Evolutionary conservation across 352 stramenopile genomes (phyloP).

Genomic region (Phytophthora ohioensis): DNA sequence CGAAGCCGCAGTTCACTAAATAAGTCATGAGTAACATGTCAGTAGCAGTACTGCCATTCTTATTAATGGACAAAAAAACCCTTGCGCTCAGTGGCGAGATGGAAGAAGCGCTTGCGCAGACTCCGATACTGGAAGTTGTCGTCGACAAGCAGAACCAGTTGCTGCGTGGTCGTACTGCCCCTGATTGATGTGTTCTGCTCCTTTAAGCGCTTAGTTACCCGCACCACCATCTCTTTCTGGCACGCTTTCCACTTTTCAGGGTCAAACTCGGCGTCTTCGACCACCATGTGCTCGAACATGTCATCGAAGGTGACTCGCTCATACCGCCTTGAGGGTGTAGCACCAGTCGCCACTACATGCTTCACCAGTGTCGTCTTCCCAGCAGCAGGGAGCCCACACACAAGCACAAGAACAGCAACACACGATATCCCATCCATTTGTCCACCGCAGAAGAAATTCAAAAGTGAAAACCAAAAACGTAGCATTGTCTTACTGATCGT

Average conservation of each 20-base stretch:
- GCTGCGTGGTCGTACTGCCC: not conserved
- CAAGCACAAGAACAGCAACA: conserved; percentile 50
- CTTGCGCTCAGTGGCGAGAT: conserved; percentile 59
- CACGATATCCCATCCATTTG: conserved; percentile 25
- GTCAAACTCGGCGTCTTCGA: conserved; percentile 44
- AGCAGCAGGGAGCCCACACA: conserved; percentile 73
- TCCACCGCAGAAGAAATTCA: conserved; percentile 1
- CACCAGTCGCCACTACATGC: conserved; percentile 22
- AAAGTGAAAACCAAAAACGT: conserved; percentile 18
- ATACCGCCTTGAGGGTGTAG: conserved; percentile 14
- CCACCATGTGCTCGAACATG: conserved; percentile 42
- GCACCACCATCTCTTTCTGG: conserved; percentile 55
- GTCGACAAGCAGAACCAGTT: conserved; percentile 66
- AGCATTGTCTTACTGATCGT: conserved; percentile 7
- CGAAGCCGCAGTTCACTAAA: conserved; percentile 56
- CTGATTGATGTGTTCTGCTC: conserved; percentile 1
- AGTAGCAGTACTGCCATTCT: conserved; percentile 8
- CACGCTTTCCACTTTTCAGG: conserved; percentile 60
- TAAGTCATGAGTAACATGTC: conserved; percentile 29
- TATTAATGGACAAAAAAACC: not conserved
- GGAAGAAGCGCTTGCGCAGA: conserved; percentile 73
- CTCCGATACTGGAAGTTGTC: conserved; percentile 81
- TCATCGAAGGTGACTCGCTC: conserved; percentile 72
- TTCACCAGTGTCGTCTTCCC: conserved; percentile 75
- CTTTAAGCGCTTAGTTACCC: conserved; percentile 31